Conservation (phyloP, 2,329 filamentous ascomycete genomes). For the Sporothrix euskadiensis region DNA sequence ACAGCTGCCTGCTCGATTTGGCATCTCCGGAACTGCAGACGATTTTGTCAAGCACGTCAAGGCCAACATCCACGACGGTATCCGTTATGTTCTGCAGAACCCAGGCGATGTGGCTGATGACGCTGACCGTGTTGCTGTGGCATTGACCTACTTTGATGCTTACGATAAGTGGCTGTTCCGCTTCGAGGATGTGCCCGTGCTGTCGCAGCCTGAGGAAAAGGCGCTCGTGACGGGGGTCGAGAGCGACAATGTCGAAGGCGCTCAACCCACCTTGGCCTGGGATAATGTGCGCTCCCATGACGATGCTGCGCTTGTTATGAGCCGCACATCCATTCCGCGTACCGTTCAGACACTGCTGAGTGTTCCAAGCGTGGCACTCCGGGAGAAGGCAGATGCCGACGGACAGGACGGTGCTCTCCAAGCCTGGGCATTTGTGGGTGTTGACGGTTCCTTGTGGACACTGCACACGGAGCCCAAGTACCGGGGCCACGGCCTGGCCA, state of each 20-base stretch:
- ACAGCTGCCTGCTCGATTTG: slow-evolving; percentile 33
- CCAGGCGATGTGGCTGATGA: slow-evolving; percentile 3
- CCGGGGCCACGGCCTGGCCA: slow-evolving; percentile 64
- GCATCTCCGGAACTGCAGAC: background rate
- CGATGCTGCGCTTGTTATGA: slow-evolving; percentile 58
- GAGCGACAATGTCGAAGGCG: background rate
- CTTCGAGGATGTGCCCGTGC: slow-evolving; percentile 46
- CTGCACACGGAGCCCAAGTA: slow-evolving; percentile 63
- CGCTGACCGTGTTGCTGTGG: slow-evolving; percentile 28
- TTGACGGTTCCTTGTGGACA: slow-evolving; percentile 62
- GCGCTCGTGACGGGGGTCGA: background rate
- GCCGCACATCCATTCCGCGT: slow-evolving; percentile 58
- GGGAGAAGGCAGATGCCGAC: slow-evolving; percentile 31
- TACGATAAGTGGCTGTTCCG: slow-evolving; percentile 62
- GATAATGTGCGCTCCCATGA: slow-evolving; percentile 47
- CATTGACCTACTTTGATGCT: slow-evolving; percentile 40
- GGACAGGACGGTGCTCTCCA: slow-evolving; percentile 51
- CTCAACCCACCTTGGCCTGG: slow-evolving; percentile 50
- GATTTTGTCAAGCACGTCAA: slow-evolving; percentile 35
- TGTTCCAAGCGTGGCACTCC: slow-evolving; percentile 52
- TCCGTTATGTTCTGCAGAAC: slow-evolving; percentile 38
- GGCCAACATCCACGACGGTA: slow-evolving; percentile 46
- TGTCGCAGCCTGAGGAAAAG: slow-evolving; percentile 43
- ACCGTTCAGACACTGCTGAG: slow-evolving; percentile 49
- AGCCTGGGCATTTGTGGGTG: slow-evolving; percentile 65